A percentile compares a stretch with the other conserved stretches of the same genome.
These are phyloP conservation scores for Elymus sibiricus DNA, from an alignment of 176 grass and related monocot genomes.

Conservation along the genomic window DNA sequence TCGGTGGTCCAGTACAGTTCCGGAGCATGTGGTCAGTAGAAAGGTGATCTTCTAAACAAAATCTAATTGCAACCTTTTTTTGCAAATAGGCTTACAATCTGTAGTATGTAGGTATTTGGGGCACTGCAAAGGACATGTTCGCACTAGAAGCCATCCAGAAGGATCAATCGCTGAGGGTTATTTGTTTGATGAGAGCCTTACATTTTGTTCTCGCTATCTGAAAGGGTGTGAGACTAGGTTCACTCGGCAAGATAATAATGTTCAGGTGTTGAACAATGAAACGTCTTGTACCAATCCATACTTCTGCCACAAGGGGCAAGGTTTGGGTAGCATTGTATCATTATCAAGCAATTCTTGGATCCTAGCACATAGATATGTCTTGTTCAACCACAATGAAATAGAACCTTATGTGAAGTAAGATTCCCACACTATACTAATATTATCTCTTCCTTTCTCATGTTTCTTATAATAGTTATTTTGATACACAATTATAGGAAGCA, in stretches of 20 bases:
- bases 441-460: background rate
- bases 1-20: background rate
- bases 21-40: background rate
- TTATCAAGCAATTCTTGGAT: background rate
- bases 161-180: too few relatives aligned
- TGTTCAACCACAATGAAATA: background rate
- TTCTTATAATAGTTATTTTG: background rate
- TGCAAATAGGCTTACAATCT: background rate
- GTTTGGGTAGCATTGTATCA: background rate
- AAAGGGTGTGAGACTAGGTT: too few relatives aligned
- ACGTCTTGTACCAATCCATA: background rate
- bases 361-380: background rate
- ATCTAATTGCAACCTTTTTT: background rate
- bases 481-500: background rate
- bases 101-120: background rate
- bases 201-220: too few relatives aligned
- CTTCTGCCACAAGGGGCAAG: background rate
- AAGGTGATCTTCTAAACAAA: background rate
- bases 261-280: background rate
- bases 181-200: too few relatives aligned
- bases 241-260: background rate
- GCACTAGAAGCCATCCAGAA: too few relatives aligned
- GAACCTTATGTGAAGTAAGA: slow-evolving; percentile 1
- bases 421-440: too few relatives aligned
- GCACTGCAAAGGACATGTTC: too few relatives aligned